Evolutionary conservation across 1,139 yeast species (phyloP).

Genomic region (Candida gigantensis): DNA sequence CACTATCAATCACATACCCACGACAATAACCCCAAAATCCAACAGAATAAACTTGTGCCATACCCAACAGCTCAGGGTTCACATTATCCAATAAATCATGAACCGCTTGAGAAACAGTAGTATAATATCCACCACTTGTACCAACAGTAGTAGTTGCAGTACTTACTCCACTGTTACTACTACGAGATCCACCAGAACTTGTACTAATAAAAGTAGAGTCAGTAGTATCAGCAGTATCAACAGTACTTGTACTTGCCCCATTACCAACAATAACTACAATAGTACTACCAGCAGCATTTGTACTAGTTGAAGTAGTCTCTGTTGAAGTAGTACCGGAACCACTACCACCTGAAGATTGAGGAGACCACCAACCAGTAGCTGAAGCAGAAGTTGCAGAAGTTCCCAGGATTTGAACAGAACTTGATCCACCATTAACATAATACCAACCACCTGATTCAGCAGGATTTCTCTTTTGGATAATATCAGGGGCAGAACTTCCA

Average conservation of each 20-base stretch:
- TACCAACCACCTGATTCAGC: constrained; percentile 8
- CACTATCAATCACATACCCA: constrained; percentile 35
- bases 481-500: not conserved
- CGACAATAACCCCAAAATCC: constrained; percentile 78
- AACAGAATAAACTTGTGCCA: constrained; percentile 61
- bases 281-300: constrained; percentile 4
- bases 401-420: no score
- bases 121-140: constrained; percentile 13
- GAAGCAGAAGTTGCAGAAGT: no score
- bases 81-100: constrained; percentile 18
- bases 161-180: no score
- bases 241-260: no score
- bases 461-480: constrained; percentile 2
- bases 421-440: constrained; percentile 1
- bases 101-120: constrained; percentile 16
- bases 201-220: constrained; percentile 4
- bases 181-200: constrained; percentile 8
- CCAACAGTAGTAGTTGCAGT: constrained; percentile 4
- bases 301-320: constrained; percentile 1
- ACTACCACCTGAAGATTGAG: constrained; percentile 1
- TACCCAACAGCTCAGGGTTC: constrained; percentile 41
- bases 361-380: no score
- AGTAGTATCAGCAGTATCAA: constrained; percentile 6
- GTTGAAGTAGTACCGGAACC: constrained; percentile 10
- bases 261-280: constrained; percentile 4